Evolutionary conservation across 2,329 filamentous ascomycete species (phyloP), one percentile per base, ranked within the genome.

Genomic region (Sclerotinia spermophila): DNA sequence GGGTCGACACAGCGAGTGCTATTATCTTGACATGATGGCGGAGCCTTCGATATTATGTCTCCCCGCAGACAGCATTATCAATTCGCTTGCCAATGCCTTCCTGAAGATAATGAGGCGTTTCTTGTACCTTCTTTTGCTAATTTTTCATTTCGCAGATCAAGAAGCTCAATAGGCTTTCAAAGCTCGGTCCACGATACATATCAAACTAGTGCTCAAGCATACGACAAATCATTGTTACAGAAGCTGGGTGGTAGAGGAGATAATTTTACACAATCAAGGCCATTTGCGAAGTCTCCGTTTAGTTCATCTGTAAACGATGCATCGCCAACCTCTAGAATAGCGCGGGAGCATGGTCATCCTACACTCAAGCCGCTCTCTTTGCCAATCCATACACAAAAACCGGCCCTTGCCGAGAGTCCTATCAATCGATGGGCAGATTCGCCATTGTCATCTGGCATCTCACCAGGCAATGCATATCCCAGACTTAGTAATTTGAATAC

Each of bases 161-260:
- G 73, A 40, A 71, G 58, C 53, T 67, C 71, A 44, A 75, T 71
- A 71, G 73, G 73, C 24, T 81, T 79, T 67, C 77, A 78, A 76
- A 79, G 76, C 67, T 78, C 76, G n/a, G 79, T 79, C 21, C 79
- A 79, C 72, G 77, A 79, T 33, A 72, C 73, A 67, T 80, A 77
- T 68, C 77, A 77, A 73, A 79, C 74, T 53, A 79, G 77, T 71
- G 77, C 78, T 4, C 77, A 80, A 68, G 79, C 79, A 69, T 81
- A 80, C 71, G 80, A 81, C 67, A 80, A 80, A 72, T 79, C 79
- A 27, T 69, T 80, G 44, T 67, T 81, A 45, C 79, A 80, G 53
- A 81, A 80, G 71, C 69, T 80, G 42, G 77, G 78, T 72, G 72
- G 77, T 55, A 76, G 76, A 71, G 73, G 73, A 48, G 79, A 80